Evolutionary conservation across 139 green algal species (phyloP).

Genomic region (Haematococcus lacustris): DNA sequence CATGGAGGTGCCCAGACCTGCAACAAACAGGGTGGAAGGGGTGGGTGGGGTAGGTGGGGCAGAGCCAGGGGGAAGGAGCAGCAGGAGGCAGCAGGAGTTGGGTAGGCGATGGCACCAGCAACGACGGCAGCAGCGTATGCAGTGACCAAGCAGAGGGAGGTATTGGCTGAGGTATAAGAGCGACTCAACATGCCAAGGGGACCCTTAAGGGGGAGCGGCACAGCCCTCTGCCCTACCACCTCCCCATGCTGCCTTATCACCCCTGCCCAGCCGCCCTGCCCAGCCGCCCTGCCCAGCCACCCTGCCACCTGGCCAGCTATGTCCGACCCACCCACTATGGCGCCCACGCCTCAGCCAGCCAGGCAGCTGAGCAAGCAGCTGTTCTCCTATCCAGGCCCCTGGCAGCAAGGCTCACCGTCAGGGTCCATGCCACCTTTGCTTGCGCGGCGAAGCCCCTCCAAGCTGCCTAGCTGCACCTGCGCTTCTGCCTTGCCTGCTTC

Average conservation of each 20-base stretch:
- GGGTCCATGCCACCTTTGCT: slow-evolving; percentile 78
- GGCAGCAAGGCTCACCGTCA: slow-evolving; percentile 30
- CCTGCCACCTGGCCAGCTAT: no score
- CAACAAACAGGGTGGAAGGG: no score
- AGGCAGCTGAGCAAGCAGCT: not conserved
- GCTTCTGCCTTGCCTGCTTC: slow-evolving; percentile 17
- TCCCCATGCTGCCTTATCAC: no score
- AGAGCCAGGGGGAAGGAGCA: not conserved
- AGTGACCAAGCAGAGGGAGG: not conserved
- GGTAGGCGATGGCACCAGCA: not conserved
- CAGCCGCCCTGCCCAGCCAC: no score
- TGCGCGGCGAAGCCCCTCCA: slow-evolving; percentile 62
- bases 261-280: no score
- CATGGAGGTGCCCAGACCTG: slow-evolving; percentile 38
- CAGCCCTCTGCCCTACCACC: no score
- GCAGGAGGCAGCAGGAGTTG: not conserved
- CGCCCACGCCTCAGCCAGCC: no score
- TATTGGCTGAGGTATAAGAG: not conserved
- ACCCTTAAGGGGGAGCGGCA: not conserved
- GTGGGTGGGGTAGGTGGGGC: not conserved
- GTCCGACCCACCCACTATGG: no score
- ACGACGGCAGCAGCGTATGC: not conserved
- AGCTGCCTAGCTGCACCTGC: slow-evolving; percentile 33
- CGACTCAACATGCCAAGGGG: not conserved
- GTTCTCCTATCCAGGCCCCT: not conserved